Base-by-base conservation (phyloP, 441 rosid species). In the Erodium chrysanthum region DNA sequence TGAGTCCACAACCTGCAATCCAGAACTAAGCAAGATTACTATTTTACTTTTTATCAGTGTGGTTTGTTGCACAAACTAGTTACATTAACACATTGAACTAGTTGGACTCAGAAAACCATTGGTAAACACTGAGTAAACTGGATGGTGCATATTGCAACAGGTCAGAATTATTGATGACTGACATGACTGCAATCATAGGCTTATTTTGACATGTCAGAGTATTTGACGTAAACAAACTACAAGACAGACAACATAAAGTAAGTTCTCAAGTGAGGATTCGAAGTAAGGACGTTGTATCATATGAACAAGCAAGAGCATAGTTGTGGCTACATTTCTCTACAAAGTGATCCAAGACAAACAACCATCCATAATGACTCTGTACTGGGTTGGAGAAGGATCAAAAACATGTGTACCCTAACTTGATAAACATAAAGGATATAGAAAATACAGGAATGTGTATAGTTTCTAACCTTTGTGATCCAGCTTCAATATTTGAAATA, bases 1-100 rank as follows among this genome's bases (percentile, higher is more conserved):
- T 94, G 97, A 18, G 91, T 63, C 91, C 91, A 89, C 74, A 86
- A 86, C 82, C 98, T 92, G 85, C 64, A 80, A 68, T 18, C 66
- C 70, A 54, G 60, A 21, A 9, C 25, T 20, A 54, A 54, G 25
- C 60, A 18, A 18, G 58, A 17, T 50, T 50, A 17, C 8, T 40
- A 40, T 40, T 8, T 40, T 8, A 0, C 7, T 40, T 40, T 52
- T 52, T 52, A 18, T 5, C 22, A 5, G 23, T 25, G 18, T 21
- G 54, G 70, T 12, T 64, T 27, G 66, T 58, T 18, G 66, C n/a
- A 56, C 27, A 11, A 15, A 12, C 2, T 12, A 2, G 1, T 15
- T 15, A 18, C 21, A 52, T 50, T 50, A 50, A 50, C 58, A 50
- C 58, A 27, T 27, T 3, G 3, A 27, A 27, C 29, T 27, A 1